Conservation (phyloP, 176 grass and related monocot species). For the Aegilops tauschii region DNA sequence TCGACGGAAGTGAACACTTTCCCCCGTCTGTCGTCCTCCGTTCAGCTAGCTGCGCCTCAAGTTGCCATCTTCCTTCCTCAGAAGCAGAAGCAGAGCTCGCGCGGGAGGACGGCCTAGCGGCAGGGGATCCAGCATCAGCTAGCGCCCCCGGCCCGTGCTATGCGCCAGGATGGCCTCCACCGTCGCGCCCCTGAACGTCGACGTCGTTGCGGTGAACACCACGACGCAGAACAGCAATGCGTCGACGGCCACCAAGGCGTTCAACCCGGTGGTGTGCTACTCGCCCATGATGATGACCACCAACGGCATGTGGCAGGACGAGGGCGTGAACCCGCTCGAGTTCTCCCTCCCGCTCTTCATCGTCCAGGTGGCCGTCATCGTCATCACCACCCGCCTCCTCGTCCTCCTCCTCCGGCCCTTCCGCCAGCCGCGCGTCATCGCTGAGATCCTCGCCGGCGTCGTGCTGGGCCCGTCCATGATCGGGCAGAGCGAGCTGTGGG, state of each 20-base stretch:
- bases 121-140: too few relatives aligned
- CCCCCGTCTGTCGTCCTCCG: too few relatives aligned
- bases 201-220: background rate
- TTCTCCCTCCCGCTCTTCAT: slow-evolving; percentile 82
- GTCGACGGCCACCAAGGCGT: slow-evolving; percentile 2
- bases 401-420: slow-evolving; percentile 65
- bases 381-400: slow-evolving; percentile 57
- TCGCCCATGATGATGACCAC: slow-evolving; percentile 55
- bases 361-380: slow-evolving; percentile 65
- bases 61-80: background rate
- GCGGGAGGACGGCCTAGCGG: too few relatives aligned
- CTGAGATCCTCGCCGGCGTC: slow-evolving; percentile 74
- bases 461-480: slow-evolving; percentile 64
- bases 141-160: slow-evolving; percentile 1
- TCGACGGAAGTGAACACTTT: background rate
- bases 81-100: background rate
- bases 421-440: slow-evolving; percentile 78
- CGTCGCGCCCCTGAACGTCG: slow-evolving; percentile 13
- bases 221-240: background rate
- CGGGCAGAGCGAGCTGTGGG: slow-evolving; percentile 40
- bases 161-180: slow-evolving; percentile 41
- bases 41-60: background rate
- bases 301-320: slow-evolving; percentile 58
- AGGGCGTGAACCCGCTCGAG: slow-evolving; percentile 58
- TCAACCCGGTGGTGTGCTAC: slow-evolving; percentile 55